phyloP scores from a whole-genome alignment of 2,329 filamentous ascomycete genomes.

The Aureobasidium sp. region DNA sequence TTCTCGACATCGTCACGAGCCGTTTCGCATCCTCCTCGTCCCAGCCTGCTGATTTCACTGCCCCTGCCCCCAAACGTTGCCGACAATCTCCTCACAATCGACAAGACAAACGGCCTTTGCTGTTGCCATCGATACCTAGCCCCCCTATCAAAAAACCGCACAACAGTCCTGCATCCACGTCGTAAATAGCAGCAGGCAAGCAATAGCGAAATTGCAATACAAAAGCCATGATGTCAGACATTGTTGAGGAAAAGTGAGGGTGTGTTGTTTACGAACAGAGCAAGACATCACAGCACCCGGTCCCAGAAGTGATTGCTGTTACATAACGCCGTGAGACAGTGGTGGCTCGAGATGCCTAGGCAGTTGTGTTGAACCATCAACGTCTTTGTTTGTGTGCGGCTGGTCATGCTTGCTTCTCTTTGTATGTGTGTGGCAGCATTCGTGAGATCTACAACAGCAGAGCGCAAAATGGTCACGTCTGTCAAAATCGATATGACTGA shows the following conservation, averaged over 20 bases:
- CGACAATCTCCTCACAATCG: constrained; percentile 1
- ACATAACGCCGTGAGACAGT: background rate
- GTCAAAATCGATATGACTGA: background rate
- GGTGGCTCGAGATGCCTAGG: background rate
- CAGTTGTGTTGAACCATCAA: background rate
- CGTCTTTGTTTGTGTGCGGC: background rate
- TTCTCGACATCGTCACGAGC: background rate
- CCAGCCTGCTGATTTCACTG: background rate
- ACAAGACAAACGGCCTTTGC: constrained; percentile 4
- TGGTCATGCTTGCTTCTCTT: background rate
- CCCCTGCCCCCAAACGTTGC: constrained; percentile 1
- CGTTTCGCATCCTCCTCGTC: background rate
- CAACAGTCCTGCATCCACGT: background rate
- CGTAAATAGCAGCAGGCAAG: background rate
- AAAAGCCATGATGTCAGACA: background rate
- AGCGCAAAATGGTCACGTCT: background rate
- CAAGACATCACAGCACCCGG: background rate
- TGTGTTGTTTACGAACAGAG: no score
- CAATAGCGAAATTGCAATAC: background rate
- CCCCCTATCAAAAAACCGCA: background rate
- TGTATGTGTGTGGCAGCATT: background rate
- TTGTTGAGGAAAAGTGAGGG: background rate
- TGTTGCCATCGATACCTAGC: constrained; percentile 7
- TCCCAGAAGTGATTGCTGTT: background rate
- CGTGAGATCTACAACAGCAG: background rate